These are phyloP conservation scores for Xylaria sp. DNA, from an alignment of 2,329 filamentous ascomycete species.

Conservation along the genomic window DNA sequence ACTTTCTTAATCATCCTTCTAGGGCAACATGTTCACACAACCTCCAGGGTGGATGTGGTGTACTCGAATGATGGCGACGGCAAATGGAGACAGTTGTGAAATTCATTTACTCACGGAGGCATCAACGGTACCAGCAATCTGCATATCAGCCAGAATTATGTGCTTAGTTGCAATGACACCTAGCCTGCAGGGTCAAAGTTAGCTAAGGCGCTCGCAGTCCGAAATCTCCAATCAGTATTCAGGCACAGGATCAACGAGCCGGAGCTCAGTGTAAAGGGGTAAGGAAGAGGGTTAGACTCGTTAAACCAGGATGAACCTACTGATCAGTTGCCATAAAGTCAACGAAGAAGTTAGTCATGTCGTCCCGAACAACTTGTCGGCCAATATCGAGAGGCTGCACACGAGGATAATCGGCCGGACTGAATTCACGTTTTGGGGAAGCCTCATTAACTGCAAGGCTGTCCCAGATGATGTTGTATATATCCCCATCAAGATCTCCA, in stretches of 20 bases:
- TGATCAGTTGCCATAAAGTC: conserved; percentile 43
- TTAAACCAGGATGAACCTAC: conserved; percentile 21
- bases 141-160: conserved; percentile 65
- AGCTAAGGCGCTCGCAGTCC: background rate
- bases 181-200: conserved; percentile 21
- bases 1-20: too few relatives aligned
- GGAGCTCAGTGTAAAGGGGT: background rate
- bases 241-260: background rate
- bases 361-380: conserved; percentile 58
- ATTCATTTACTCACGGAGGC: too few relatives aligned
- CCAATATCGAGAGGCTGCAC: conserved; percentile 60
- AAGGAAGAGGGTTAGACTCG: background rate
- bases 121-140: conserved; percentile 42
- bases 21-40: too few relatives aligned
- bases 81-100: too few relatives aligned
- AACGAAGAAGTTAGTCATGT: conserved; percentile 84
- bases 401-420: conserved; percentile 71
- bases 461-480: conserved; percentile 82
- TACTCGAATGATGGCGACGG: too few relatives aligned
- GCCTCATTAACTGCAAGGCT: conserved; percentile 50
- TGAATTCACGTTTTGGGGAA: conserved; percentile 38
- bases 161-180: conserved; percentile 65
- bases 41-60: too few relatives aligned
- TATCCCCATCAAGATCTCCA: conserved; percentile 82
- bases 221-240: too few relatives aligned